Evolutionary conservation across 495 filamentous ascomycete species (phyloP).

Genomic region (Trichoderma erinaceum): DNA sequence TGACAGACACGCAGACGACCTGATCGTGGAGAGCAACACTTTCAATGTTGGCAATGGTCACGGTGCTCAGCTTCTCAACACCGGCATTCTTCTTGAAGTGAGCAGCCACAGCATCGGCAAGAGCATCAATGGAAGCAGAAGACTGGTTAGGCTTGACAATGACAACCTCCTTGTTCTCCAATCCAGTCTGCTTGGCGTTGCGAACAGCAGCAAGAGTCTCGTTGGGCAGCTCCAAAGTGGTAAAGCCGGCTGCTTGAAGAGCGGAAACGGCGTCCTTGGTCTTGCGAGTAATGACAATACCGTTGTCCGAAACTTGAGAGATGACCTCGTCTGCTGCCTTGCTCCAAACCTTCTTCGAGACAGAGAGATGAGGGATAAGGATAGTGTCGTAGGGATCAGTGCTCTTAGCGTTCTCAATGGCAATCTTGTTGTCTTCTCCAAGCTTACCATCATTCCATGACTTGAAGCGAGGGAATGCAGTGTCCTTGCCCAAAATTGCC

Average conservation of each 20-base stretch:
- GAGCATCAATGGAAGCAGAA: slow-evolving; percentile 3
- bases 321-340: not conserved
- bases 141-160: slow-evolving; percentile 17
- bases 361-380: slow-evolving; percentile 18
- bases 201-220: slow-evolving; percentile 18
- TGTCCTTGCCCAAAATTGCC: slow-evolving; percentile 16
- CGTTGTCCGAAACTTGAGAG: slow-evolving; percentile 4
- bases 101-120: not conserved
- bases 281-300: slow-evolving; percentile 20
- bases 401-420: not conserved
- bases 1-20: slow-evolving; percentile 20
- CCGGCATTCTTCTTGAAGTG: slow-evolving; percentile 7
- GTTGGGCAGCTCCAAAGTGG: not conserved
- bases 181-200: not conserved
- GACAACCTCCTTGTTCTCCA: slow-evolving; percentile 13
- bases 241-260: slow-evolving; percentile 14
- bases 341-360: slow-evolving; percentile 14
- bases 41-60: slow-evolving; percentile 10
- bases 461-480: slow-evolving; percentile 19
- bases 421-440: slow-evolving; percentile 11
- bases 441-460: slow-evolving; percentile 14
- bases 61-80: slow-evolving; percentile 5
- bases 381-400: slow-evolving; percentile 19
- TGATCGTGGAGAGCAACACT: slow-evolving; percentile 17
- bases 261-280: slow-evolving; percentile 14